These are phyloP conservation scores for Pleurotus salmoneostramineus DNA, from an alignment of 768 basidiomycete species.

Conservation along the genomic window DNA sequence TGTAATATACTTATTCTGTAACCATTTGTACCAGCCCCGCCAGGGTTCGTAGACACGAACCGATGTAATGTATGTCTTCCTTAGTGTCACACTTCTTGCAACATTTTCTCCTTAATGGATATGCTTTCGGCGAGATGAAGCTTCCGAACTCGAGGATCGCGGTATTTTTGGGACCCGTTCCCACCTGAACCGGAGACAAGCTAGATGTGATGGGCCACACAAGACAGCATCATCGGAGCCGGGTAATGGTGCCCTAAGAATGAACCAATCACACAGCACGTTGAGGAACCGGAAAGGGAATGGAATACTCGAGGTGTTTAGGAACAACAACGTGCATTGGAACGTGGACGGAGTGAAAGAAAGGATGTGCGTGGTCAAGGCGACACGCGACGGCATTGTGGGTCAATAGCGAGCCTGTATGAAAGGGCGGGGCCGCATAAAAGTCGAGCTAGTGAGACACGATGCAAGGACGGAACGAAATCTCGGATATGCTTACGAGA, in stretches of 20 bases:
- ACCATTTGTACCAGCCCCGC: not conserved
- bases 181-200: no score
- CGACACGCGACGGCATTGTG: no score
- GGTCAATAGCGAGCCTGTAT: not conserved
- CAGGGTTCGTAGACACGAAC: not conserved
- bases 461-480: not conserved
- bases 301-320: not conserved
- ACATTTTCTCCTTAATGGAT: not conserved
- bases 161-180: no score
- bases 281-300: not conserved
- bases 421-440: not conserved
- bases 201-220: no score
- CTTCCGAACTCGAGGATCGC: no score
- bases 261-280: no score
- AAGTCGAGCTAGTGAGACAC: not conserved
- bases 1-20: conserved; percentile 1
- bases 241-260: not conserved
- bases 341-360: not conserved
- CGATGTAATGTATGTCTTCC: not conserved
- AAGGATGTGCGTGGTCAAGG: not conserved
- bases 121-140: no score
- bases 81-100: not conserved
- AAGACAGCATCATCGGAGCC: not conserved
- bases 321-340: not conserved
- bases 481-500: not conserved